Percentiles rank a stretch among this genome's conserved stretches.
phyloP scores from a whole-genome alignment of 257 asterid species.

The Scutellaria barbata region DNA sequence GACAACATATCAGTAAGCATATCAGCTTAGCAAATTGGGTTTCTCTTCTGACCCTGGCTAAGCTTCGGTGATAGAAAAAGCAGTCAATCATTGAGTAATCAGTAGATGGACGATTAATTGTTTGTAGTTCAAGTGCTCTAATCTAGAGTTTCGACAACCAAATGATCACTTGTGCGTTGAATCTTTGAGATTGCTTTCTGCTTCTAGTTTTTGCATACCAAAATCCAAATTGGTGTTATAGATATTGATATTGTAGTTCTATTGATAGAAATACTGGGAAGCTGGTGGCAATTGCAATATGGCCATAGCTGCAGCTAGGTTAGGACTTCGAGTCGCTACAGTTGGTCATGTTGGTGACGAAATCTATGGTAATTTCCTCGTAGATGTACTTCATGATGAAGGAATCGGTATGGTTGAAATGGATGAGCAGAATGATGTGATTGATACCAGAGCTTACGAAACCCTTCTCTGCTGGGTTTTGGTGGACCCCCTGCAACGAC shows the following conservation, averaged over 20 bases:
- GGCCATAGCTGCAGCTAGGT: constrained; percentile 97
- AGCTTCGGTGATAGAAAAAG: constrained; percentile 11
- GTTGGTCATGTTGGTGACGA: constrained; percentile 87
- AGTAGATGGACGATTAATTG: no score
- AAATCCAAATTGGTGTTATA: constrained; percentile 6
- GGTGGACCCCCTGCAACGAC: constrained; percentile 89
- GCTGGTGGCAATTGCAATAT: constrained; percentile 98
- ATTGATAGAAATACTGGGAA: constrained; percentile 80
- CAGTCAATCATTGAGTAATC: background rate
- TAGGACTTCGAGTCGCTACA: constrained; percentile 74
- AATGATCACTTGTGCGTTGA: no score
- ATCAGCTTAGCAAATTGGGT: background rate
- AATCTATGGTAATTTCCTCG: constrained; percentile 78
- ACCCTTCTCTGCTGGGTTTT: constrained; percentile 96
- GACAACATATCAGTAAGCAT: no score
- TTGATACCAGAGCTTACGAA: constrained; percentile 50
- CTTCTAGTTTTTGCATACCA: background rate
- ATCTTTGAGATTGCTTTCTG: background rate
- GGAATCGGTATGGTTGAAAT: constrained; percentile 73
- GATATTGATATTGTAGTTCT: constrained; percentile 35
- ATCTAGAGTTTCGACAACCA: no score
- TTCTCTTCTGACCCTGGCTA: background rate
- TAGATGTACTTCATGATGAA: constrained; percentile 76
- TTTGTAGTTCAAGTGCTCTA: background rate
- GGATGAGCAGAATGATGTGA: constrained; percentile 52